Evolutionary conservation across 495 filamentous ascomycete species (phyloP), one percentile per base, ranked within the genome.

Genomic region (Podospora fimiseda): DNA sequence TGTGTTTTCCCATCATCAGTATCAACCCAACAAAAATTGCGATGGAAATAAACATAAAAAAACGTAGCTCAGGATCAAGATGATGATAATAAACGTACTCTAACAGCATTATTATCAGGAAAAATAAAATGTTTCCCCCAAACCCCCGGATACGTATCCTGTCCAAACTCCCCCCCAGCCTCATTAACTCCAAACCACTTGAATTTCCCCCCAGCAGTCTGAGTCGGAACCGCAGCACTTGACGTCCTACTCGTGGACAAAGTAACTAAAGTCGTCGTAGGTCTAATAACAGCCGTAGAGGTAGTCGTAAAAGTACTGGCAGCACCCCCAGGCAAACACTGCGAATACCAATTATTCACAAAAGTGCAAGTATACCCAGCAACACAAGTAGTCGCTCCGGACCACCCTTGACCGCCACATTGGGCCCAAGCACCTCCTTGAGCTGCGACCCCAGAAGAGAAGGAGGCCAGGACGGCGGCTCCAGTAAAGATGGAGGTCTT

Each of bases 41-140:
- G n/a, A n/a, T n/a, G n/a, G n/a, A n/a, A n/a, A n/a, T n/a, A n/a
- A n/a, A n/a, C n/a, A n/a, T n/a, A n/a, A n/a, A n/a, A n/a, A n/a
- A n/a, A n/a, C n/a, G n/a, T n/a, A n/a, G n/a, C n/a, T n/a, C n/a
- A n/a, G n/a, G n/a, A n/a, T n/a, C n/a, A n/a, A n/a, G n/a, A n/a
- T n/a, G n/a, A n/a, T 18, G 9, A 11, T 9, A 5, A 8, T 8
- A 41, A 16, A 19, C 70, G 54, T 65, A 78, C 74, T 52, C 69
- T 58, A 33, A 79, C 70, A 54, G 75, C 64, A 20, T 65, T 52
- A 18, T 69, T 69, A 20, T 69, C 69, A 4, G 81, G 81, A 73
- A 79, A 86, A 52, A 65, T 80, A 60, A 84, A 86, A 53, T 84
- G 68, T 0, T 60, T 81, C 41, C 77, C 80, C 55, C 78, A 69